Conservation (phyloP, 768 basidiomycete genomes). For the Leccinum boreale region DNA sequence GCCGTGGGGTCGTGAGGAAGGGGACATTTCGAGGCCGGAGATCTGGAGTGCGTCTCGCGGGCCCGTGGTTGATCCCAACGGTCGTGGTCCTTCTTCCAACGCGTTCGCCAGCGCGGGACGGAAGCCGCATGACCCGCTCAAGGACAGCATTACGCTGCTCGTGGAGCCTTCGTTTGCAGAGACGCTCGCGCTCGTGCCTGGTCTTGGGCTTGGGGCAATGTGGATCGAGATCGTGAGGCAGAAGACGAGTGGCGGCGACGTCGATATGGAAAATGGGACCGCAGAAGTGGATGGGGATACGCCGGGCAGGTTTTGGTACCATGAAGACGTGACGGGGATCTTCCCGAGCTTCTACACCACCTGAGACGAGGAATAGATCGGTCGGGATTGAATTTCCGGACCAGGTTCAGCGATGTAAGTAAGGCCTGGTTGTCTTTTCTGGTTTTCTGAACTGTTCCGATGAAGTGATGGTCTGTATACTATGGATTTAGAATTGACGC, state of each 20-base stretch:
- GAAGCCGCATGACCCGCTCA: constrained; percentile 46
- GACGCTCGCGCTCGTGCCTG: constrained; percentile 37
- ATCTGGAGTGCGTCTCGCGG: constrained; percentile 39
- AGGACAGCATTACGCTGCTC: constrained; percentile 59
- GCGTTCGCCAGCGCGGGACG: constrained; percentile 7
- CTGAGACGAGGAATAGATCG: constrained; percentile 1
- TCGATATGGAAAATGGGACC: not conserved
- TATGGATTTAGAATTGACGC: not conserved
- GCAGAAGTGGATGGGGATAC: constrained; percentile 3
- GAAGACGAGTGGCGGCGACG: constrained; percentile 8
- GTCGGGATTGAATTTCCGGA: not conserved
- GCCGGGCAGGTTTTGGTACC: constrained; percentile 49
- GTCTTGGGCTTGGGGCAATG: constrained; percentile 61
- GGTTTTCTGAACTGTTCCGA: not conserved
- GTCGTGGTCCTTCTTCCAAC: constrained; percentile 5
- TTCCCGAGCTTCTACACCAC: constrained; percentile 52
- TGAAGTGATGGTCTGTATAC: not conserved
- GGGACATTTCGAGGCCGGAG: constrained; percentile 35
- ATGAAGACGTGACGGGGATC: constrained; percentile 51
- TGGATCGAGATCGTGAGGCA: constrained; percentile 65
- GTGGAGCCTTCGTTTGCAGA: constrained; percentile 45
- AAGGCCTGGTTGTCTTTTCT: not conserved
- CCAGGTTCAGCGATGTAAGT: not conserved
- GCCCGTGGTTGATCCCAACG: constrained; percentile 26
- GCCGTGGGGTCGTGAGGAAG: constrained; percentile 50